A percentile compares a stretch with the other conserved stretches of the same genome.
These are phyloP conservation scores for Acephala macrosclerotiorum DNA, from an alignment of 2,329 filamentous ascomycete species.

Conservation along the genomic window DNA sequence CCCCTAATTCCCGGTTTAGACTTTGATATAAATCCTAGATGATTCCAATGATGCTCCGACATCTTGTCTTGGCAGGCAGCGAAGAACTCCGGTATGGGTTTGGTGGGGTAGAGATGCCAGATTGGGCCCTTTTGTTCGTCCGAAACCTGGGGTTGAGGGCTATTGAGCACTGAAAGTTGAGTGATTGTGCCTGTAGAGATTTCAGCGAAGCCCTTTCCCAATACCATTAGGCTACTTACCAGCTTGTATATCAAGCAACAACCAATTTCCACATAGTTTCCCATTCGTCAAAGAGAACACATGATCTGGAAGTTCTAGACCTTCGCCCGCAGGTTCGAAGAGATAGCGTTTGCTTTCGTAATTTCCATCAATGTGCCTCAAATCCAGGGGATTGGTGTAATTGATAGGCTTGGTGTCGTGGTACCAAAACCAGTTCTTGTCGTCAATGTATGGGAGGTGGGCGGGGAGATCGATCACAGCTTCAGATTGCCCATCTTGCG, in stretches of 20 bases:
- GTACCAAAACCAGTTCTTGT: constrained; percentile 22
- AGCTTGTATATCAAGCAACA: constrained; percentile 25
- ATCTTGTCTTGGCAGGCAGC: too few species aligned
- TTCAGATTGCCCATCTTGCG: constrained; percentile 27
- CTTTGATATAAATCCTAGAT: too few species aligned
- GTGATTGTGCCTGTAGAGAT: too few species aligned
- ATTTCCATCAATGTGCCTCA: constrained; percentile 15
- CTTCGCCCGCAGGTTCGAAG: neutral
- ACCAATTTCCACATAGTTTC: constrained; percentile 21
- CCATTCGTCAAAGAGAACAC: constrained; percentile 25
- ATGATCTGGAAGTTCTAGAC: neutral
- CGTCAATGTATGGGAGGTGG: constrained; percentile 24
- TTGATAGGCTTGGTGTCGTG: constrained; percentile 26
- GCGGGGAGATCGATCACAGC: constrained; percentile 22
- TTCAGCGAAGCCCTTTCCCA: too few species aligned
- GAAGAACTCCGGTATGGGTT: too few species aligned
- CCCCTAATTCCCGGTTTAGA: too few species aligned
- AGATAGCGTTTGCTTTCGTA: neutral
- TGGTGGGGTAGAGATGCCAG: too few species aligned
- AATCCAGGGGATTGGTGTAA: constrained; percentile 16
- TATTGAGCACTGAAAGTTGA: too few species aligned
- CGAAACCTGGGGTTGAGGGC: too few species aligned
- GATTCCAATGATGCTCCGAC: too few species aligned
- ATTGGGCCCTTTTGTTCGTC: too few species aligned
- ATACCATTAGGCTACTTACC: constrained; percentile 8